phyloP scores from a whole-genome alignment of 345 rosid species.

The Eucalyptus melliodora region DNA sequence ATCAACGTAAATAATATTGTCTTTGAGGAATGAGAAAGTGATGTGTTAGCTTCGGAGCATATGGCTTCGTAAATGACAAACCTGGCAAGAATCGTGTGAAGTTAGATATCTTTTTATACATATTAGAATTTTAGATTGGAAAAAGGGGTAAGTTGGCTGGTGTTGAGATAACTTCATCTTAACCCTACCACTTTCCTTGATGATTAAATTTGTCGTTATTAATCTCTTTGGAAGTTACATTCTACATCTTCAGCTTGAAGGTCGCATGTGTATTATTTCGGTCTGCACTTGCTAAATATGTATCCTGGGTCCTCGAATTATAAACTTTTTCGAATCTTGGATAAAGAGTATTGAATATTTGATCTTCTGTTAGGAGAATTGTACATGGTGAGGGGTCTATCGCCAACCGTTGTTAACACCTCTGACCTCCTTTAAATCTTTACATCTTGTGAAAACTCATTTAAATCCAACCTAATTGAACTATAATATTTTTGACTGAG shows the following conservation, averaged over 20 bases:
- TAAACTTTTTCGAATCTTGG: background rate
- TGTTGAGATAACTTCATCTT: background rate
- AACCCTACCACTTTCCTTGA: background rate
- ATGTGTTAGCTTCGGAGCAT: background rate
- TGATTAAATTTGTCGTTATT: background rate
- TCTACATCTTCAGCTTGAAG: background rate
- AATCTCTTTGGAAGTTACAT: background rate
- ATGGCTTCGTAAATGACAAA: background rate
- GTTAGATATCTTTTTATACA: background rate
- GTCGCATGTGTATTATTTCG: background rate
- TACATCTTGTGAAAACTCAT: background rate
- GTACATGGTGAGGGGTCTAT: background rate
- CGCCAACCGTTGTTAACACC: background rate
- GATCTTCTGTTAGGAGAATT: background rate
- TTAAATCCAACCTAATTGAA: background rate
- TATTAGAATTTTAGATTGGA: background rate
- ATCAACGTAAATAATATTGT: background rate
- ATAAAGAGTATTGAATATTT: background rate
- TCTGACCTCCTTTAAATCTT: background rate
- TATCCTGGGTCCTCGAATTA: background rate
- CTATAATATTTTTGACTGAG: background rate
- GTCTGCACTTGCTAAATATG: background rate
- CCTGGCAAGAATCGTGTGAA: background rate
- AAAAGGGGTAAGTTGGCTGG: background rate
- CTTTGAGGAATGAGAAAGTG: background rate